A percentile compares a stretch with the other conserved stretches of the same genome.
These are phyloP conservation scores for Metarhizium album DNA, from an alignment of 2,329 filamentous ascomycete genomes.

Conservation along the genomic window DNA sequence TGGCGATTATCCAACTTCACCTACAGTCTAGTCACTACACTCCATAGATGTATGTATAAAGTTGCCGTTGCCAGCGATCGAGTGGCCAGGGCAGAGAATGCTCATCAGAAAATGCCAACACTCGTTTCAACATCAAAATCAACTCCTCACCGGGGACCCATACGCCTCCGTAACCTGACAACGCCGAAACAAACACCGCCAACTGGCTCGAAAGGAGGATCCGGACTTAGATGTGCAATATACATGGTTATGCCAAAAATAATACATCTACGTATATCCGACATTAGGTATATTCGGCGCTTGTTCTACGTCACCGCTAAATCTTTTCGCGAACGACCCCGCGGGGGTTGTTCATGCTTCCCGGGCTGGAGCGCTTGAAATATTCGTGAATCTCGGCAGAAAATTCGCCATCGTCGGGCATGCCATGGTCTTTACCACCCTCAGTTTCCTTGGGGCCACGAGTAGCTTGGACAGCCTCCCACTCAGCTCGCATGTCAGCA, in stretches of 20 bases:
- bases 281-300: not conserved
- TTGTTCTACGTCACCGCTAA: conserved; percentile 3
- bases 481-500: conserved; percentile 62
- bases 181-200: not conserved
- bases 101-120: not conserved
- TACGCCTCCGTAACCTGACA: not conserved
- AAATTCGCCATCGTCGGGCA: conserved; percentile 38
- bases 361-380: conserved; percentile 34
- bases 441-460: conserved; percentile 38
- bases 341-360: conserved; percentile 6
- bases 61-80: not conserved
- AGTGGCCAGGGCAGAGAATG: not conserved
- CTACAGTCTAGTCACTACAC: not conserved
- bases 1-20: not conserved
- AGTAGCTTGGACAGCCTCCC: conserved; percentile 40
- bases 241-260: not conserved
- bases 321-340: conserved; percentile 21
- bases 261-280: not conserved
- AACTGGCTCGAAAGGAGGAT: no score
- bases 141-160: not conserved
- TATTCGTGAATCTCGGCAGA: conserved; percentile 44
- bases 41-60: not conserved
- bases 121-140: not conserved
- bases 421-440: conserved; percentile 21
- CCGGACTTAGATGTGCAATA: no score